Base-by-base conservation (phyloP, 2,329 filamentous ascomycete genomes). In the Alternaria panax region DNA sequence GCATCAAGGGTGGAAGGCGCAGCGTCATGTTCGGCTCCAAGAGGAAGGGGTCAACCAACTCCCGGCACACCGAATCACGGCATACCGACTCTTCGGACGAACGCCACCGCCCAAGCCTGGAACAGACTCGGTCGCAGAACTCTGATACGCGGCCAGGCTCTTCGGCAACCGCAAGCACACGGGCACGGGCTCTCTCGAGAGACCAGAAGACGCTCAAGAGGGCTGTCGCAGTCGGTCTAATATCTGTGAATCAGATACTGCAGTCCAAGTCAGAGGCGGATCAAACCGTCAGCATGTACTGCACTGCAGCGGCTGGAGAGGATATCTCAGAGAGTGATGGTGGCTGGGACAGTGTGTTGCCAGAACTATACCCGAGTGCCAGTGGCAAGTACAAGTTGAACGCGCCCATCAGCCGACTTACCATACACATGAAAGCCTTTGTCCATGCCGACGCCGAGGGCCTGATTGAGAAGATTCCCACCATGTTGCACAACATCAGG, bases 381-480 rank as follows among this genome's bases (percentile, higher is more conserved):
- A 89, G 85, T n/a, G 90, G 90, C 7, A 86, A 87, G 36, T 96
- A 92, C 74, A 89, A 90, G 70, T 90, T 88, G 71, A 92, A 90
- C 22, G 82, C 84, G 54, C 85, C 86, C 54, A 88, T 92, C 24
- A 92, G 94, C 71, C 87, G 91, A 27, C 80, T 98, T 6, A 91
- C 94, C 66, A 82, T 97, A 1, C 90, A 92, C 60, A 81, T 97
- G 14, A 90, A 90, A 67, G 85, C 91, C 1, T 97, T 97, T 75
- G 85, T 88, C 34, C 86, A 90, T 68, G 83, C 87, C 1, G 92
- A 98, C 69, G 88, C 92, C 1, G 92, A 96, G 65, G 83, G 81
- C 0, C 85, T 99, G 40, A 90, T 98, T 72, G 92, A 91, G 71
- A 88, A 90, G 47, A 97, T 92, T 3, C 95, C 95, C 0, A 98